Evolutionary conservation across 1,284 basidiomycete genomes (phyloP).

Genomic region (Cryptococcus sp.): DNA sequence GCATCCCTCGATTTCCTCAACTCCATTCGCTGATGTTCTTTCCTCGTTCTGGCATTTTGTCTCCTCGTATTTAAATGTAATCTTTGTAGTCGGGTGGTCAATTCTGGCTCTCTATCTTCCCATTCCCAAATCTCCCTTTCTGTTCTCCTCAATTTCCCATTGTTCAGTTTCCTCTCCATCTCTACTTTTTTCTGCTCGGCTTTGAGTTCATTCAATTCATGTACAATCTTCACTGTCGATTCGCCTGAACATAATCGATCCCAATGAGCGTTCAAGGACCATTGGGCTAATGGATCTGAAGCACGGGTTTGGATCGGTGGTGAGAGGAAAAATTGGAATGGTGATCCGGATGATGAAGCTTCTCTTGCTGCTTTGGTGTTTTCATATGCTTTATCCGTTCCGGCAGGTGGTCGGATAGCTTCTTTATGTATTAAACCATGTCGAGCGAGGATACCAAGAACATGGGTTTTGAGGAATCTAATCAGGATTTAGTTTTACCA

Average conservation of each 20-base stretch:
- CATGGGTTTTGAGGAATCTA: no score
- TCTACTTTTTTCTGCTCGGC: background rate
- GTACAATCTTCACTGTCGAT: background rate
- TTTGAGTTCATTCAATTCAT: slow-evolving; percentile 2
- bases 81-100: slow-evolving; percentile 31
- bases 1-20: background rate
- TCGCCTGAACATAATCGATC: background rate
- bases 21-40: slow-evolving; percentile 1
- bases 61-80: slow-evolving; percentile 31
- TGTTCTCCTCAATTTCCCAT: slow-evolving; percentile 8
- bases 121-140: slow-evolving; percentile 25
- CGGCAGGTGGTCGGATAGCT: no score
- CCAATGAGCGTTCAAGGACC: background rate
- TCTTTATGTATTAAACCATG: no score
- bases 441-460: no score
- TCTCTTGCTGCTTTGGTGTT: background rate
- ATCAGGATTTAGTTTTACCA: no score
- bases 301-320: background rate
- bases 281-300: background rate
- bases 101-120: slow-evolving; percentile 22
- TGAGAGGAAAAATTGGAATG: background rate
- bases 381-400: background rate
- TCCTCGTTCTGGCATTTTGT: slow-evolving; percentile 10
- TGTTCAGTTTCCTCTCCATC: slow-evolving; percentile 4
- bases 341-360: background rate